Conservation (phyloP, 371 early-diverging fungal species). For the Dichotomocladium elegans region DNA sequence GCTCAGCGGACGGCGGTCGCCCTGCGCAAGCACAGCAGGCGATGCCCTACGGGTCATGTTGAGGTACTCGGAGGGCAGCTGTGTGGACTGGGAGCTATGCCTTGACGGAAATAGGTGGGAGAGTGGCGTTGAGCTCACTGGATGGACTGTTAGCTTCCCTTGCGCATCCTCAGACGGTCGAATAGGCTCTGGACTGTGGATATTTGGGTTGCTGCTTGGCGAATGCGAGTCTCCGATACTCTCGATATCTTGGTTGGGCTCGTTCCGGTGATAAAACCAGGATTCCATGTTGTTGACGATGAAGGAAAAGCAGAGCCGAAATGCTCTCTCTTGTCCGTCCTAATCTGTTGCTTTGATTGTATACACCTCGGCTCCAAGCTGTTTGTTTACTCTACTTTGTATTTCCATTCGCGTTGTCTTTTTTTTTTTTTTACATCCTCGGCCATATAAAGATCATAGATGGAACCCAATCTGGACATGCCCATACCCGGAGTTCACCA, state of each 20-base stretch:
- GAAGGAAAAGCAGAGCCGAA: neutral
- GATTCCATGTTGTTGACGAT: neutral
- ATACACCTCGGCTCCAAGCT: neutral
- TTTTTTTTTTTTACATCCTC: neutral
- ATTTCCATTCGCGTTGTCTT: neutral
- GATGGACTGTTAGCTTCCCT: constrained; percentile 2
- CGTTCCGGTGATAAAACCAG: neutral
- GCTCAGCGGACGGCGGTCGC: constrained; percentile 7
- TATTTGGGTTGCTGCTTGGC: neutral
- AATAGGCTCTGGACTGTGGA: constrained; percentile 1
- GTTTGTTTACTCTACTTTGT: neutral
- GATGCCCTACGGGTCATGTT: constrained; percentile 5
- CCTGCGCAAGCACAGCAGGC: constrained; percentile 10
- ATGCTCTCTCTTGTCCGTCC: neutral
- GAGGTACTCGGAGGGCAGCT: neutral
- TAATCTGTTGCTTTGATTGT: neutral
- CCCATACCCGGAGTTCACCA: no score
- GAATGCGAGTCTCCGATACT: neutral
- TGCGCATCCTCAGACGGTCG: neutral
- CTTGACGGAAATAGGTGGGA: neutral
- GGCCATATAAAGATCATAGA: neutral
- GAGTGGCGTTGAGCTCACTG: neutral
- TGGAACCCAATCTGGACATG: no score
- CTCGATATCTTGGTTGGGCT: neutral
- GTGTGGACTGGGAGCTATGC: neutral